Conservation (phyloP, 1,284 basidiomycete genomes). For the Ceratorhiza oryzae-sativae region DNA sequence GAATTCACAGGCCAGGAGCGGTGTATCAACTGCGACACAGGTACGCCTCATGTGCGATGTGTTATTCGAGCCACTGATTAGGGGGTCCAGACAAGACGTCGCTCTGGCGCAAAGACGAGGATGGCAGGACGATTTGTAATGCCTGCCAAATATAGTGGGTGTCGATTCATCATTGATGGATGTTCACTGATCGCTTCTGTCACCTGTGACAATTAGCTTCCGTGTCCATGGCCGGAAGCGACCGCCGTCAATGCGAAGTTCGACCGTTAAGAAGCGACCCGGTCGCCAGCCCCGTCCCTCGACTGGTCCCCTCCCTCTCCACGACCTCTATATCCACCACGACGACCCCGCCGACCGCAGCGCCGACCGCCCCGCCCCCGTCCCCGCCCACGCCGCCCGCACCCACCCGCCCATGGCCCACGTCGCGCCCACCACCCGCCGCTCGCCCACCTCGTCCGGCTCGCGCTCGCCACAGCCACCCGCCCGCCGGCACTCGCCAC, state of each 20-base stretch:
- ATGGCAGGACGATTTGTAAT: slow-evolving; percentile 34
- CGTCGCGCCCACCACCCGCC: background rate
- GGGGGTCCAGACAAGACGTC: slow-evolving; percentile 27
- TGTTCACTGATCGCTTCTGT: slow-evolving; percentile 35
- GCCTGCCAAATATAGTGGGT: slow-evolving; percentile 37
- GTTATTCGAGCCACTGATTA: slow-evolving; percentile 14
- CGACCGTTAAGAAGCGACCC: slow-evolving; percentile 32
- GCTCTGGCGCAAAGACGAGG: slow-evolving; percentile 33
- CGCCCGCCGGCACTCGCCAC: slow-evolving; percentile 2
- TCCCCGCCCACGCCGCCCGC: background rate
- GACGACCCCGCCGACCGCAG: background rate
- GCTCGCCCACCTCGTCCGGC: slow-evolving; percentile 14
- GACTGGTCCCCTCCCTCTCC: slow-evolving; percentile 25
- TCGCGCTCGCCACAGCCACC: slow-evolving; percentile 13
- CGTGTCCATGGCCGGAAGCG: slow-evolving; percentile 38
- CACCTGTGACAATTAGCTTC: slow-evolving; percentile 36
- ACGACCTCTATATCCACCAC: slow-evolving; percentile 13
- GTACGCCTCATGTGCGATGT: slow-evolving; percentile 24
- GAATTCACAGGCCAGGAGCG: slow-evolving; percentile 16
- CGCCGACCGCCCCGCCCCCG: background rate
- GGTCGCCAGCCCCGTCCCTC: slow-evolving; percentile 33
- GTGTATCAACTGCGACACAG: slow-evolving; percentile 37
- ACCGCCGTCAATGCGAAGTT: slow-evolving; percentile 35
- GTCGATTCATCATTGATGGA: slow-evolving; percentile 22
- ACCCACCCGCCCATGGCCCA: slow-evolving; percentile 4